Evolutionary conservation across 768 basidiomycete genomes (phyloP).

Genomic region (Basidioascus undulatus): DNA sequence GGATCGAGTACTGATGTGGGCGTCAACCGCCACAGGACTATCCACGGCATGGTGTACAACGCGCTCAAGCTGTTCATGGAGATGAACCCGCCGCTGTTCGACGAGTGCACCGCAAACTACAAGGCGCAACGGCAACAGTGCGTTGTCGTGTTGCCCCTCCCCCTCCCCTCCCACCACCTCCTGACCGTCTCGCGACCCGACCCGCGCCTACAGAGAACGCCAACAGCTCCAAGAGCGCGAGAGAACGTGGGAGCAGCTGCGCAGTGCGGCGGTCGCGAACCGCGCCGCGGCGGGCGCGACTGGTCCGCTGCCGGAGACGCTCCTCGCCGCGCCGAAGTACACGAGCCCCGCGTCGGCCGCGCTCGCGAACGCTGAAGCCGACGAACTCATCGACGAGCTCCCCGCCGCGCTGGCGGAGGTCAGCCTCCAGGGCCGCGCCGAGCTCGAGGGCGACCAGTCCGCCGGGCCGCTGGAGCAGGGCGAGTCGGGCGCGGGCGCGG

Average conservation of each 20-base stretch:
- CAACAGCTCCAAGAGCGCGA: conserved; percentile 63
- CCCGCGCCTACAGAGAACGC: conserved; percentile 37
- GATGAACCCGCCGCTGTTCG: conserved; percentile 74
- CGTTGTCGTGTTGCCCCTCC: conserved; percentile 17
- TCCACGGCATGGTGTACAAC: conserved; percentile 98
- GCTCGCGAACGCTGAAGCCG: conserved; percentile 64
- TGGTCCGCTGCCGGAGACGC: no score
- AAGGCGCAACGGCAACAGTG: conserved; percentile 67
- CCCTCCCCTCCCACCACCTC: not conserved
- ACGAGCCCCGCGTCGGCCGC: no score
- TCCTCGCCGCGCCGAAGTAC: no score
- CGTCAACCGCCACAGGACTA: conserved; percentile 38
- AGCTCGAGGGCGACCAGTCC: no score
- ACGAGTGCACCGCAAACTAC: conserved; percentile 78
- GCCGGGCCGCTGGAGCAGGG: no score
- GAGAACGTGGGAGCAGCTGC: conserved; percentile 69
- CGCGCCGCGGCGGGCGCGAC: no score
- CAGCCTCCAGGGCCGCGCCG: no score
- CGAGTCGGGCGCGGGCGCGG: no score
- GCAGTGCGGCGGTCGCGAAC: conserved; percentile 44
- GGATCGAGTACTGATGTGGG: not conserved
- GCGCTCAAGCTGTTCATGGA: conserved; percentile 98
- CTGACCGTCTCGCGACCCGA: not conserved
- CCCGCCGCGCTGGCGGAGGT: no score
- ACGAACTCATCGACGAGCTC: conserved; percentile 73